Evolutionary conservation across 176 grass and related monocot species (phyloP).

Genomic region (Musa acuminata): DNA sequence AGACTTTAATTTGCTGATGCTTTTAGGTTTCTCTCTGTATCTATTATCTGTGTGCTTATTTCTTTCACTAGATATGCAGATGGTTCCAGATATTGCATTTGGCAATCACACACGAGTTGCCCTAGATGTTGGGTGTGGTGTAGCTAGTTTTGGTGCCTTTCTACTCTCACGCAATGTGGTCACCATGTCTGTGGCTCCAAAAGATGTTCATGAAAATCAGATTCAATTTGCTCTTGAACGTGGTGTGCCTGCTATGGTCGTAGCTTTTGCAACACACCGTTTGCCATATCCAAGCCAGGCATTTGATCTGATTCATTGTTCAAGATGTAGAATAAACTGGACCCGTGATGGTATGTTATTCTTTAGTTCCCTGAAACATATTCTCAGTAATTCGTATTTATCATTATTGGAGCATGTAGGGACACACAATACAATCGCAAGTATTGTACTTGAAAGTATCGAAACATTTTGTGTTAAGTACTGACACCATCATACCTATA

Average conservation of each 20-base stretch:
- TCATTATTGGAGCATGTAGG: neutral
- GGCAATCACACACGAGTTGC: conserved; percentile 34
- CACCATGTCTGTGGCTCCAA: conserved; percentile 45
- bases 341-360: conserved; percentile 35
- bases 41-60: neutral
- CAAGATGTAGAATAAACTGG: conserved; percentile 53
- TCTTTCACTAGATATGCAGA: conserved; percentile 20
- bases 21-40: neutral
- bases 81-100: conserved; percentile 46
- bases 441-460: neutral
- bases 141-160: conserved; percentile 46
- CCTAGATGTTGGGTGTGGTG: conserved; percentile 46
- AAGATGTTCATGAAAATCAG: conserved; percentile 53
- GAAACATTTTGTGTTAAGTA: neutral
- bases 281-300: conserved; percentile 42
- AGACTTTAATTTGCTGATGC: neutral
- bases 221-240: conserved; percentile 57
- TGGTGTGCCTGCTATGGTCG: conserved; percentile 45
- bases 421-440: neutral
- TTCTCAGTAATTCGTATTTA: neutral
- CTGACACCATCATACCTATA: neutral
- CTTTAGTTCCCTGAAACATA: neutral
- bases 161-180: conserved; percentile 30
- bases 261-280: conserved; percentile 38
- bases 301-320: conserved; percentile 51